Evolutionary conservation across 495 filamentous ascomycete species (phyloP), one percentile per base, ranked within the genome.

Genomic region (Umbilicaria muhlenbergii): DNA sequence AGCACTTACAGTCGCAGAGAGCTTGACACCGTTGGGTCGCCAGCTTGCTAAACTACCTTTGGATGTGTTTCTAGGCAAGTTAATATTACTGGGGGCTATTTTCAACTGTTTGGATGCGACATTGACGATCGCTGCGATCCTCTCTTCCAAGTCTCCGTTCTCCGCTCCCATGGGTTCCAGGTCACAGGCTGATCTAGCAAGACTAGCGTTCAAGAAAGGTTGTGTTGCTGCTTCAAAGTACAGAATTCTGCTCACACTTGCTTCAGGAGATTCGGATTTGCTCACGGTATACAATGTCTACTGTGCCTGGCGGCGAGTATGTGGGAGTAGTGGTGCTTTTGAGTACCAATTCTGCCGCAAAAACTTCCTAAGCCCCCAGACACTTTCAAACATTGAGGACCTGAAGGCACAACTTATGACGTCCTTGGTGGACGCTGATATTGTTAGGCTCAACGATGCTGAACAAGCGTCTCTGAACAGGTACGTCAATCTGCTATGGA

Each of bases 121-220:
- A 13, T 69, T 95, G 44, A 95, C 86, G 13, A 83, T 93, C 45
- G 91, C 91, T 2, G 89, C 91, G 2, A 85, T 93, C 36, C 58
- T 98, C 12, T 92, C 87, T 1, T 92, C 87, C 14, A 98, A 95
- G 58, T 93, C 87, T 1, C 91, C 89, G 0, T 98, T 98, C 54
- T 69, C 83, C 3, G 80, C 81, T 16, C 78, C 88, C 0, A 81
- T 94, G 55, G 86, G 85, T 1, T 80, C 85, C 13, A 77, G 80
- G 39, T 69, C 70, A 14, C 85, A 91, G 52, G 86, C 87, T 16
- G 82, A 95, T 46, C 65, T 71, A 7, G 81, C 82, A 3, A 69
- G 84, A 12, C 64, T 80, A 13, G 77, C 74, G 2, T 95, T 93
- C 65, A 82, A 78, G 50, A 75, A 75, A 60, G 73, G 69, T 70